Percentiles rank a stretch among this genome's conserved stretches.
Conservation (phyloP, 2,329 filamentous ascomycete genomes). For the Fusarium sp. region DNA sequence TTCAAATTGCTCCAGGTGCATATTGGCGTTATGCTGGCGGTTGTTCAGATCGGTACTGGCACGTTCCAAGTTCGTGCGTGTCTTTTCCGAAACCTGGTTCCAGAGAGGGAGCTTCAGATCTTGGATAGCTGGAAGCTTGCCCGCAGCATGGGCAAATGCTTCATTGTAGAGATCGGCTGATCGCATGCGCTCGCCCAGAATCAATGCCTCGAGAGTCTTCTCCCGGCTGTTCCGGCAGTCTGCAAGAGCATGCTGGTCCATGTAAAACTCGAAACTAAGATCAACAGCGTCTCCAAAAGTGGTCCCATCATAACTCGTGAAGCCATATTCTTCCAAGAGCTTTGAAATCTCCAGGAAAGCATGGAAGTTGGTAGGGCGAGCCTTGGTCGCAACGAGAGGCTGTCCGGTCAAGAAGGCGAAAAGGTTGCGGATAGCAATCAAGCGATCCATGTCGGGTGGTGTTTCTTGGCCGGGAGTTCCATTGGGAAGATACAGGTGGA, state of each 20-base stretch:
- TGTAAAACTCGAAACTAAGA: conserved; percentile 76
- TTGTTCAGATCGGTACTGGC: conserved; percentile 82
- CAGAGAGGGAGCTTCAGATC: conserved; percentile 75
- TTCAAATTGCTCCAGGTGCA: conserved; percentile 85
- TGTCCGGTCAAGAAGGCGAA: conserved; percentile 74
- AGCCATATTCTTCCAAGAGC: conserved; percentile 67
- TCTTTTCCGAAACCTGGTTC: conserved; percentile 73
- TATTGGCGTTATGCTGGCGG: conserved; percentile 75
- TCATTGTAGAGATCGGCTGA: conserved; percentile 87
- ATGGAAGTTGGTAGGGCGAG: conserved; percentile 61
- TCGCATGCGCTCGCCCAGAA: conserved; percentile 89
- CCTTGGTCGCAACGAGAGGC: conserved; percentile 67
- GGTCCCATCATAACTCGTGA: conserved; percentile 64
- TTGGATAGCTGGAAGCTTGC: conserved; percentile 81
- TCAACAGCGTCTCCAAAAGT: conserved; percentile 69
- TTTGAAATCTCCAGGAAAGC: conserved; percentile 64
- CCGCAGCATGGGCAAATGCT: conserved; percentile 89
- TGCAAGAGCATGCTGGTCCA: conserved; percentile 78
- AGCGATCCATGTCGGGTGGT: conserved; percentile 59
- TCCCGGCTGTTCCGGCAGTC: conserved; percentile 86
- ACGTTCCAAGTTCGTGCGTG: conserved; percentile 82
- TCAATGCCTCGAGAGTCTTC: conserved; percentile 87
- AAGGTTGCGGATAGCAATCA: conserved; percentile 70
- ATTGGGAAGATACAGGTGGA: conserved; percentile 65
- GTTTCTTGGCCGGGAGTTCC: conserved; percentile 47